phyloP scores from a whole-genome alignment of 805 yeast species.

The Suhomyces tanzawaensis region DNA sequence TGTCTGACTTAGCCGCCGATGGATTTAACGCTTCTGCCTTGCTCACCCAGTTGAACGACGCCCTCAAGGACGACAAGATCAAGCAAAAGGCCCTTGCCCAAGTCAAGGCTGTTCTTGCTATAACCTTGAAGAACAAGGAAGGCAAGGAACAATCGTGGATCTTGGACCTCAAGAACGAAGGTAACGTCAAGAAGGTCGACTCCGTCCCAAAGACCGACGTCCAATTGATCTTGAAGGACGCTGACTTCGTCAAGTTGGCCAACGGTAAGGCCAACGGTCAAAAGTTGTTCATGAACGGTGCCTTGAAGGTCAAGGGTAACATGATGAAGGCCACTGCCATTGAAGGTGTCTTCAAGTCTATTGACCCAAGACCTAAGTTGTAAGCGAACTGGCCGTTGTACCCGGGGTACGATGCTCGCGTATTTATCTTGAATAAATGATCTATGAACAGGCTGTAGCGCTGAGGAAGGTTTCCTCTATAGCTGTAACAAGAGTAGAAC shows the following conservation, averaged over 20 bases:
- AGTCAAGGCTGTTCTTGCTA: slow-evolving; percentile 61
- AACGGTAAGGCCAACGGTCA: slow-evolving; percentile 82
- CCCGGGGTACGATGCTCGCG: no score
- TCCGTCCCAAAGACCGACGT: slow-evolving; percentile 58
- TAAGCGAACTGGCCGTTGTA: no score
- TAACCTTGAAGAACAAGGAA: slow-evolving; percentile 63
- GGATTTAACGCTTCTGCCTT: slow-evolving; percentile 46
- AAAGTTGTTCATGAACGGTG: slow-evolving; percentile 79
- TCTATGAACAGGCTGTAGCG: no score
- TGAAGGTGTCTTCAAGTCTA: slow-evolving; percentile 60
- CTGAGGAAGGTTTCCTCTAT: no score
- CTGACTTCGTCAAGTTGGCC: slow-evolving; percentile 68
- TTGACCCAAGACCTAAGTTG: slow-evolving; percentile 46
- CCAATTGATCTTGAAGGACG: slow-evolving; percentile 61
- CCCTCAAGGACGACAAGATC: slow-evolving; percentile 33
- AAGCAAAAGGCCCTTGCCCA: slow-evolving; percentile 41
- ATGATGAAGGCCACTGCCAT: slow-evolving; percentile 85
- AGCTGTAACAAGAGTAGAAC: no score
- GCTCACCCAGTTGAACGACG: slow-evolving; percentile 38
- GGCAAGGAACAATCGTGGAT: slow-evolving; percentile 62
- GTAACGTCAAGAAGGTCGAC: slow-evolving; percentile 42
- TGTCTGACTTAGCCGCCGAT: slow-evolving; percentile 28
- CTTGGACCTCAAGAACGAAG: slow-evolving; percentile 63
- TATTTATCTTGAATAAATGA: no score
- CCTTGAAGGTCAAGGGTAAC: slow-evolving; percentile 84